Base-by-base conservation (phyloP, 2,329 filamentous ascomycete species). In the Scedosporium aurantiacum region DNA sequence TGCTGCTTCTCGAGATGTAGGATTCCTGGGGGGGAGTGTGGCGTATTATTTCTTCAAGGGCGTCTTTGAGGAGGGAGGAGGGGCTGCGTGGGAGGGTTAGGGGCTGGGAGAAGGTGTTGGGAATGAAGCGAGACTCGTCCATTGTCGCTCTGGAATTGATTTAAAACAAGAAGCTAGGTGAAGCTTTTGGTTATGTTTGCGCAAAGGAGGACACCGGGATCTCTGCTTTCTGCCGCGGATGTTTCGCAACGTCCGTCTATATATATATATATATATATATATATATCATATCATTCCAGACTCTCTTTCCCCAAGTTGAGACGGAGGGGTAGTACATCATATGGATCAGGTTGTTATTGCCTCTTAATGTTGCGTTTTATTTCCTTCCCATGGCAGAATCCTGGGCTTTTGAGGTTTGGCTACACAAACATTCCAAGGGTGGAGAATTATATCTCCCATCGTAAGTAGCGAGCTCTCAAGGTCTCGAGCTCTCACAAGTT, bases 11-110 rank as follows among this genome's bases (percentile, higher is more conserved):
- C 68, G 62, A 61, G 32, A 37, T 10, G 32, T 78, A 77, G 2
- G 66, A 63, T 14, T 68, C 64, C 21, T 69, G 70, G 0, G 76
- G 76, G 2, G 75, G 75, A 18, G 70, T 71, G 55, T 66, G 68
- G 58, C 66, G 64, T 56, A 78, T 64, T 45, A 77, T 70, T 23
- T 73, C 69, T 37, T 75, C 70, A 21, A 78, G 68, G 1, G 73
- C 70, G 21, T 69, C 67, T 18, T 62, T 65, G 50, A 77, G 68
- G 18, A 74, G 67, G 23, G 65, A 63, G 2, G 63, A 63, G 0
- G 71, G 68, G 16, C 72, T 62, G 1, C 66, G 66, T 12, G 64
- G 63, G 43, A 73, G 57, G 21, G 64, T 64, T 59, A 72, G 71
- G 43, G 69, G 64, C 3, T 47, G 18, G 5, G 71, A 67, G 23